These are phyloP conservation scores for Hebeloma cylindrosporum DNA, from an alignment of 768 basidiomycete genomes.

Conservation along the genomic window DNA sequence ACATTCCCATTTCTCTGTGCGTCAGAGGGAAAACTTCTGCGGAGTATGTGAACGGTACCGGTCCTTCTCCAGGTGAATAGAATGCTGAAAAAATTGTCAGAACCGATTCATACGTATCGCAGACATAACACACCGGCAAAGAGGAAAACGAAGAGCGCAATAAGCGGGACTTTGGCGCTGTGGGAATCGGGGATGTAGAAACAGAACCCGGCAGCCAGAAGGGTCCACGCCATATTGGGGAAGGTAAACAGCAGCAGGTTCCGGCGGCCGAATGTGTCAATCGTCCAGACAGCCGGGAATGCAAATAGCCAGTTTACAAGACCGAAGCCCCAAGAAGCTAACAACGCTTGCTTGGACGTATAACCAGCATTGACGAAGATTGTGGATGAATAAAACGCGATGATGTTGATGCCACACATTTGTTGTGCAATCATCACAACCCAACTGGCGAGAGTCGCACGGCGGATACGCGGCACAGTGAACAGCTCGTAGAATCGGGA, in stretches of 20 bases:
- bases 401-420: slow-evolving; percentile 81
- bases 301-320: slow-evolving; percentile 65
- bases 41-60: slow-evolving; percentile 88
- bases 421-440: slow-evolving; percentile 74
- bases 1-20: slow-evolving; percentile 67
- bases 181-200: slow-evolving; percentile 48
- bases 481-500: slow-evolving; percentile 65
- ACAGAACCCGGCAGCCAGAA: slow-evolving; percentile 74
- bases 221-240: slow-evolving; percentile 76
- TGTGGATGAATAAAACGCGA: slow-evolving; percentile 78
- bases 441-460: slow-evolving; percentile 50
- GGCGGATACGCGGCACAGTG: slow-evolving; percentile 63
- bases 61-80: slow-evolving; percentile 86
- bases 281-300: slow-evolving; percentile 64
- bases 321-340: slow-evolving; percentile 69
- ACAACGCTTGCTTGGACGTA: slow-evolving; percentile 51
- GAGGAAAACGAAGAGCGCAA: slow-evolving; percentile 44
- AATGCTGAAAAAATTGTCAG: slow-evolving; percentile 39
- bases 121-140: slow-evolving; percentile 36
- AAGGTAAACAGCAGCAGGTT: slow-evolving; percentile 75
- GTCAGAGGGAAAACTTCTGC: slow-evolving; percentile 91
- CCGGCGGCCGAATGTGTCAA: slow-evolving; percentile 79
- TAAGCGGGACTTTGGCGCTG: slow-evolving; percentile 41
- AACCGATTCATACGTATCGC: background rate
- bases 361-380: slow-evolving; percentile 68